Percentiles rank a stretch among this genome's conserved stretches.
These are phyloP conservation scores for Haematococcus lacustris DNA, from an alignment of 139 green algal genomes.

Conservation along the genomic window DNA sequence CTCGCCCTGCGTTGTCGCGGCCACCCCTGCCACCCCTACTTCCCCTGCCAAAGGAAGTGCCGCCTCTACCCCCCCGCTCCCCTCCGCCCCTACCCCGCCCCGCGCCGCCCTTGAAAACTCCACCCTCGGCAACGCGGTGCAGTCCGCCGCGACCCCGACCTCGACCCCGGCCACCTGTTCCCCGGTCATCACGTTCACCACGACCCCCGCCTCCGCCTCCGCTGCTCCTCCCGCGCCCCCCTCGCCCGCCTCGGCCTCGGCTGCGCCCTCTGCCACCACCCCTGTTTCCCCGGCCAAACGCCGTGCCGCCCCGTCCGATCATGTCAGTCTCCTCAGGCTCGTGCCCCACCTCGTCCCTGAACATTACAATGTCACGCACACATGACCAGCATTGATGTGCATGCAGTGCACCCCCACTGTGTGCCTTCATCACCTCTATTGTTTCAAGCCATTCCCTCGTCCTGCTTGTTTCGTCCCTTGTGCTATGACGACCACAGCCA, in stretches of 20 bases:
- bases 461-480: not conserved
- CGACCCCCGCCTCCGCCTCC: not conserved
- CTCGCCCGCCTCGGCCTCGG: constrained; percentile 1
- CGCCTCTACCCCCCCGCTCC: not conserved
- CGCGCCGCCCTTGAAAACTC: not conserved
- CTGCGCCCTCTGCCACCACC: not conserved
- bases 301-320: constrained; percentile 17
- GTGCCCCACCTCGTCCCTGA: constrained; percentile 47
- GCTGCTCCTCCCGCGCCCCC: not conserved
- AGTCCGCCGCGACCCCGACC: constrained; percentile 3
- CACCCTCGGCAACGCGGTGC: no score
- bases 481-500: not conserved
- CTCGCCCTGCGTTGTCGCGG: no score
- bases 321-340: constrained; percentile 42
- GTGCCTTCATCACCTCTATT: not conserved
- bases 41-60: not conserved
- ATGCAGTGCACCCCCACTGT: not conserved
- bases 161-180: not conserved
- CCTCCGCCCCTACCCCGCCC: constrained; percentile 2
- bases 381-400: not conserved
- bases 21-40: not conserved
- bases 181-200: not conserved
- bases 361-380: not conserved
- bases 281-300: constrained; percentile 7
- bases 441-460: not conserved